Percentiles rank a stretch among this genome's conserved stretches.
Conservation (phyloP, 306 rosid species). For the Cucurbita moschata region DNA sequence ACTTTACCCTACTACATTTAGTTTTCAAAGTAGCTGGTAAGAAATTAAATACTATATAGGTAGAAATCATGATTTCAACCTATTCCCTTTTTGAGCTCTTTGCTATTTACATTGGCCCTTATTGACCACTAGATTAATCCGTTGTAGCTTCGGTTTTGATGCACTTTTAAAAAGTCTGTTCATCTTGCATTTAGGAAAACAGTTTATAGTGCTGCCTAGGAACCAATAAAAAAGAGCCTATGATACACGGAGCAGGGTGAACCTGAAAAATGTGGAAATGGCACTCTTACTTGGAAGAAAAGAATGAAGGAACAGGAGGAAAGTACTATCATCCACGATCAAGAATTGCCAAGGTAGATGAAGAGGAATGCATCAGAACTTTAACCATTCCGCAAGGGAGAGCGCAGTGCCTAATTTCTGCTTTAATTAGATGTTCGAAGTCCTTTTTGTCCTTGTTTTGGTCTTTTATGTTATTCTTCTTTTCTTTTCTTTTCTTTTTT, state of each 20-base stretch:
- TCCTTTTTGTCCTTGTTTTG: not conserved
- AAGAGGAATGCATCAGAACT: not conserved
- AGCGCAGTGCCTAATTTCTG: not conserved
- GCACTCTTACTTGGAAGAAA: not conserved
- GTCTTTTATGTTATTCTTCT: not conserved
- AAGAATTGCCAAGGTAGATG: not conserved
- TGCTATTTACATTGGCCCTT: not conserved
- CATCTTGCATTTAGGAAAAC: not conserved
- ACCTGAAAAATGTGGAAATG: not conserved
- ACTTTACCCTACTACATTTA: not conserved
- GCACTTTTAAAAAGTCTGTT: not conserved
- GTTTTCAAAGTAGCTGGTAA: not conserved
- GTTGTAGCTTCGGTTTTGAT: not conserved
- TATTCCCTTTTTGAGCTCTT: not conserved
- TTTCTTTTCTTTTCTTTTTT: not conserved
- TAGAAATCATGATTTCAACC: not conserved
- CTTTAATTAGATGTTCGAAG: not conserved
- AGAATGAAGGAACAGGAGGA: not conserved
- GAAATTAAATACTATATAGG: not conserved
- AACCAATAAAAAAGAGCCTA: not conserved
- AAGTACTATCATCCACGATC: not conserved
- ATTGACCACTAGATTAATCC: not conserved
- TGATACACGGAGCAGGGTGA: not conserved
- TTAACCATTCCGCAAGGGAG: not conserved
- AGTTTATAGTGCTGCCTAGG: not conserved